Percentiles rank a stretch among this genome's conserved stretches.
Evolutionary conservation across 169 alveolate species (phyloP).

Genomic region (Cryptosporidium meleagridis): DNA sequence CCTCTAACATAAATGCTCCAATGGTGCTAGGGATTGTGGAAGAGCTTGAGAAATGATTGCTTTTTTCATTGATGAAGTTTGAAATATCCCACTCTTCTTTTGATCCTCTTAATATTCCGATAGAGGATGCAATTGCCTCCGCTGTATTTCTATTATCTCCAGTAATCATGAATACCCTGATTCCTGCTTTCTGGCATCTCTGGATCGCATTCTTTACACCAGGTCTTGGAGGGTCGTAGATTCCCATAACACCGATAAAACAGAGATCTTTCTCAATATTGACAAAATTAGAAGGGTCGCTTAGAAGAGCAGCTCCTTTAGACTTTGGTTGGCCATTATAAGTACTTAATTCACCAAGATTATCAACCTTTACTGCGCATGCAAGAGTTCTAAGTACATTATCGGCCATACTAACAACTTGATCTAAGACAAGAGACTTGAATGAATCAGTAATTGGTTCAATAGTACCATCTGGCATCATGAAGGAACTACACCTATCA

Average conservation of each 20-base stretch:
- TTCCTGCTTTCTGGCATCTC: slow-evolving; percentile 96
- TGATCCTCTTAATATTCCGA: slow-evolving; percentile 87
- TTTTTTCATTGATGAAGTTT: background rate
- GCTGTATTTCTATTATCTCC: slow-evolving; percentile 99
- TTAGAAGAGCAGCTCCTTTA: slow-evolving; percentile 73
- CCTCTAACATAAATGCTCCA: slow-evolving; percentile 50
- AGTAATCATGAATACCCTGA: slow-evolving; percentile 98
- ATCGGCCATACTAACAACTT: slow-evolving; percentile 90
- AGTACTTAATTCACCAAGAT: slow-evolving; percentile 75
- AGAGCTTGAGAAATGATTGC: slow-evolving; percentile 14
- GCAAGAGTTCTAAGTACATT: slow-evolving; percentile 90
- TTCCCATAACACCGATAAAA: slow-evolving; percentile 95
- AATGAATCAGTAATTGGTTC: slow-evolving; percentile 84
- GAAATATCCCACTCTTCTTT: slow-evolving; percentile 68
- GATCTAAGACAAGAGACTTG: slow-evolving; percentile 82
- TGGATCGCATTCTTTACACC: slow-evolving; percentile 93
- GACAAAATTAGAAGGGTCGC: slow-evolving; percentile 79
- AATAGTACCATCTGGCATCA: slow-evolving; percentile 88
- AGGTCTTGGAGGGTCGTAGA: slow-evolving; percentile 98
- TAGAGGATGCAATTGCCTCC: slow-evolving; percentile 96
- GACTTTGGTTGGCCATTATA: slow-evolving; percentile 76
- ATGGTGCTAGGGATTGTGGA: slow-evolving; percentile 34
- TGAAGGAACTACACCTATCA: slow-evolving; percentile 82
- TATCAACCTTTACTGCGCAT: slow-evolving; percentile 81
- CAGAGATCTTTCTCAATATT: slow-evolving; percentile 90